phyloP scores from a whole-genome alignment of 352 stramenopile species.

The Pythium volutum region DNA sequence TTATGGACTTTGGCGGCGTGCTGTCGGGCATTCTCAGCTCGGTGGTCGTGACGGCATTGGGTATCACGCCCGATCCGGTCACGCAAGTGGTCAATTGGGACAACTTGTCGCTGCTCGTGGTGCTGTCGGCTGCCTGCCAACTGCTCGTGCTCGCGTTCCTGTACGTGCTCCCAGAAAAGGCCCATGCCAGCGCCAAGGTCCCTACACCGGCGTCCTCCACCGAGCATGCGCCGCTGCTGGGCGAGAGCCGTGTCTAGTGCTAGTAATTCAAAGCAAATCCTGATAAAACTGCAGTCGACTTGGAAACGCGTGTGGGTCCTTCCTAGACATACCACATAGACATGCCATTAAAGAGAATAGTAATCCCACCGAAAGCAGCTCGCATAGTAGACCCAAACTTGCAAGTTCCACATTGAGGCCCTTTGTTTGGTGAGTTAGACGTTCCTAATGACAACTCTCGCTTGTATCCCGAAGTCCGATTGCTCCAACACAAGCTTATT shows the following conservation, averaged over 20 bases:
- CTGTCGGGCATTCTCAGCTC: slow-evolving; percentile 64
- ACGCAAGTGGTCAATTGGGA: slow-evolving; percentile 62
- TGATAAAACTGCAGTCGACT: too few relatives aligned
- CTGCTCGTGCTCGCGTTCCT: slow-evolving; percentile 71
- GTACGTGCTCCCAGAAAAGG: slow-evolving; percentile 64
- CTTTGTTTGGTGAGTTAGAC: slow-evolving; percentile 28
- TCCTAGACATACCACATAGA: too few relatives aligned
- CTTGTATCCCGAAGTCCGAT: neutral
- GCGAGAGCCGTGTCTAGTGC: slow-evolving; percentile 23
- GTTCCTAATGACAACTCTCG: slow-evolving; percentile 31
- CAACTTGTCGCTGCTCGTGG: slow-evolving; percentile 55
- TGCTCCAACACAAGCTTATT: slow-evolving; percentile 46
- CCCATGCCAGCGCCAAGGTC: slow-evolving; percentile 23
- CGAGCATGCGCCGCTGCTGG: slow-evolving; percentile 50
- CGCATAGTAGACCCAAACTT: slow-evolving; percentile 21
- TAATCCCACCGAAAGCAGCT: neutral
- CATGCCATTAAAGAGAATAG: too few relatives aligned
- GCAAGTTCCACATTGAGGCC: slow-evolving; percentile 31
- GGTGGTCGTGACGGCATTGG: slow-evolving; percentile 46
- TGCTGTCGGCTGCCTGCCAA: slow-evolving; percentile 54
- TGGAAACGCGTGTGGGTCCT: too few relatives aligned
- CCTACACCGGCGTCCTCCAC: slow-evolving; percentile 28
- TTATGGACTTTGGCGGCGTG: slow-evolving; percentile 85
- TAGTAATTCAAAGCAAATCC: neutral
- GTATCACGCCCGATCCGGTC: slow-evolving; percentile 51